Base-by-base conservation (phyloP, 2,329 filamentous ascomycete species). In the Emergomyces orientalis region DNA sequence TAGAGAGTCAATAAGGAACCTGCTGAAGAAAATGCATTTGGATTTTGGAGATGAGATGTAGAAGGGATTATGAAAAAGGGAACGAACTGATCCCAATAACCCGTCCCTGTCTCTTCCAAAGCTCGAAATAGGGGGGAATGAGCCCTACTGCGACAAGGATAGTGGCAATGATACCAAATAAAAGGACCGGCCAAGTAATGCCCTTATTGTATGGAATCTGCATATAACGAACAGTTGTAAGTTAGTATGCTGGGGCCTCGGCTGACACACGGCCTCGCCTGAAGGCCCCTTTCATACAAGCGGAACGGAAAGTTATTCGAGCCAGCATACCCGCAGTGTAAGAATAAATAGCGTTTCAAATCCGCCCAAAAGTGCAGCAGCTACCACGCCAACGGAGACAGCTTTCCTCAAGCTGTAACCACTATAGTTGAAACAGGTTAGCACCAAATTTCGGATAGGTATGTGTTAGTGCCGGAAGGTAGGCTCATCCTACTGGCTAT, bases 71-170 rank as follows among this genome's bases (percentile, higher is more conserved):
- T 5, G 37, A 22, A 1, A 25, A 41, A 32, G 30, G 39, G 17
- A 57, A 72, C 76, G 63, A 70, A 79, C 84, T 85, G 62, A 87
- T 81, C 0, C 85, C 86, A 37, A 86, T 77, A 1, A 87, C 84
- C 30, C 84, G 78, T 0, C 86, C 85, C 59, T 79, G 77, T 14
- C 84, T 77, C 70, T 87, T 87, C 76, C 81, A 85, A 1, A 86
- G 74, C 69, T 88, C 85, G 62, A 80, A 80, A 67, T 86, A 88
- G 0, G 84, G 84, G 1, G 84, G 82, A 4, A 88, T 68, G 13
- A 88, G 73, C 0, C 86, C 86, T 1, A 75, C 70, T 2, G 79
- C 80, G 7, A 88, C 77, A 7, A 87, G 76, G 11, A 86, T 74
- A 2, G 83, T 79, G 1, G 85, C 84, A 34, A 84, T 70, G 30